Evolutionary conservation across 345 rosid genomes (phyloP), one percentile per base, ranked within the genome.

Genomic region (Eutrema heterophyllum): DNA sequence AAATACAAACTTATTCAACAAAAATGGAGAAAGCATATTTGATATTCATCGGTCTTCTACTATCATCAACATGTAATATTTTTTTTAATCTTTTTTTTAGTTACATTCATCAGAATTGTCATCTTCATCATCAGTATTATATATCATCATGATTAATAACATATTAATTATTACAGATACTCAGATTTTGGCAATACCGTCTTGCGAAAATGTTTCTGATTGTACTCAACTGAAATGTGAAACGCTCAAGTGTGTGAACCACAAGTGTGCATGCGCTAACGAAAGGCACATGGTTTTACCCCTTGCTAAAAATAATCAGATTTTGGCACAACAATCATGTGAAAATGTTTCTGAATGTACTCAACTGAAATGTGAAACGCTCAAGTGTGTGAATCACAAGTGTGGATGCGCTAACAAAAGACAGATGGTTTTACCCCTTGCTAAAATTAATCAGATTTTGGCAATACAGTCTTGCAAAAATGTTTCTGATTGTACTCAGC

Each of bases 21-120:
- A 46, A 59, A 59, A 71, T 71, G 75, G 41, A 60, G 67, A 60
- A 49, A 60, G 0, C 75, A 27, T 24, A 32, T 60, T 49, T 49
- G 41, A 30, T 71, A 9, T 3, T 49, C 58, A 71, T 71, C n/a
- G 60, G 41, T 48, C 14, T 71, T 60, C 18, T 71, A 16, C 21
- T 71, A 26, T 27, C 60, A 30, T 71, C 75, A 38, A 39, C 75
- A 71, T 71, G 60, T 49, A 40, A 50, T 26, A 12, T 5, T 15
- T 24, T 15, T 24, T 50, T 27, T 6, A 2, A 38, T 21, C 1
- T 21, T 0, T 21, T 21, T 21, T 21, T 21, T 21, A 1, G 21
- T 21, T 21, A 21, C 21, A 21, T 1, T 1, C 1, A 21, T 21
- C 21, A 21, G 12, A 5, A 13, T 24, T 5, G 0, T 61, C 18